A percentile compares a stretch with the other conserved stretches of the same genome.
Conservation (phyloP, 306 rosid species). For the Abrus precatorius region DNA sequence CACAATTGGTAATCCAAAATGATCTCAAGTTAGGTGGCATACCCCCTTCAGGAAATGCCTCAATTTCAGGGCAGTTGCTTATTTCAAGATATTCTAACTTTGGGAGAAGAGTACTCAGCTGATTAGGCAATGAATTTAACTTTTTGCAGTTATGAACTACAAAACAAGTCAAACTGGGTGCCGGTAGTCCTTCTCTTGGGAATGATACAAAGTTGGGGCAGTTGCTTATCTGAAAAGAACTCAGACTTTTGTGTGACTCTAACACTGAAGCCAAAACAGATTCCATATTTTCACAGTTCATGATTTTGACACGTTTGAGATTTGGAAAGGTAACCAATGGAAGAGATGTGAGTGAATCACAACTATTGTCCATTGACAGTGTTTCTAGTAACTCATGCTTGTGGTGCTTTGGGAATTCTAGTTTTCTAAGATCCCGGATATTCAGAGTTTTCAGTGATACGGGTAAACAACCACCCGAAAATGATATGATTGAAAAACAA, state of each 20-base stretch:
- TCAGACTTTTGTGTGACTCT: background rate
- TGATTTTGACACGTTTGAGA: fast-evolving
- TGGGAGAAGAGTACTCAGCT: no score
- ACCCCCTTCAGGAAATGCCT: background rate
- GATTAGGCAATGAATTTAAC: no score
- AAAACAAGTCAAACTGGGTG: no score
- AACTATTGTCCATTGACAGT: background rate
- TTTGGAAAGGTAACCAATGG: background rate
- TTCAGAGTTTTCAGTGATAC: background rate
- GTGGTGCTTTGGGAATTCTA: background rate
- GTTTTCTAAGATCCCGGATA: background rate
- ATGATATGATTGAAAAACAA: background rate
- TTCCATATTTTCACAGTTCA: background rate
- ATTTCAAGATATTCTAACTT: no score
- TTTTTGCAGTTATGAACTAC: no score
- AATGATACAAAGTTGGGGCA: background rate
- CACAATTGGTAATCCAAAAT: background rate
- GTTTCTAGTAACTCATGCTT: background rate
- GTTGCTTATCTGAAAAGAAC: fast-evolving
- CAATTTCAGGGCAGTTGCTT: no score
- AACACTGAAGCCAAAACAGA: background rate
- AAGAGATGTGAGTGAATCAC: background rate
- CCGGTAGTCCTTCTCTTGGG: background rate
- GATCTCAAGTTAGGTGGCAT: background rate
- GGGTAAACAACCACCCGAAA: background rate